Evolutionary conservation across 75 land plant genomes (phyloP).

Genomic region (Selaginella tamariscina): DNA sequence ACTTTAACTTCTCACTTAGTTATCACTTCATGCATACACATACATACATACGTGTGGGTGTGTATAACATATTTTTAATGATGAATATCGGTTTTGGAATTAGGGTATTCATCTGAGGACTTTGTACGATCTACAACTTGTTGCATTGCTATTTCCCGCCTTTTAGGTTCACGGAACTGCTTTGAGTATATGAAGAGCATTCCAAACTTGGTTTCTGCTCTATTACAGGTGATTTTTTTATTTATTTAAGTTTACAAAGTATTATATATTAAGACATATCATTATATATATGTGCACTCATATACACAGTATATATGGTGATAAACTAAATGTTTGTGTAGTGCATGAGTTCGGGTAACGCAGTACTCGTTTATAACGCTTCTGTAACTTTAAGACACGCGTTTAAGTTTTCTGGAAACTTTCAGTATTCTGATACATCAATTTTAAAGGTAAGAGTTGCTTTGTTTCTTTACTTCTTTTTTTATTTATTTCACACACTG

Average conservation of each 20-base stretch:
- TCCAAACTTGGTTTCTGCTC: conserved; percentile 22
- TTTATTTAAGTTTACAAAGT: neutral
- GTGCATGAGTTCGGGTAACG: conserved; percentile 32
- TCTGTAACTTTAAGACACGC: conserved; percentile 18
- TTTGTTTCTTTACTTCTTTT: neutral
- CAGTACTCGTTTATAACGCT: conserved; percentile 31
- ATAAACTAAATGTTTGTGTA: too few species aligned
- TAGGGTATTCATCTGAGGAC: conserved; percentile 20
- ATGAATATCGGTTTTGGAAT: conserved; percentile 1
- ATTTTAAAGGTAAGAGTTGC: neutral
- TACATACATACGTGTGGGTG: too few species aligned
- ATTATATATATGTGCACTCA: too few species aligned
- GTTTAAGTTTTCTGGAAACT: conserved; percentile 18
- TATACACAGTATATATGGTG: too few species aligned
- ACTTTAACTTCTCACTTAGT: too few species aligned
- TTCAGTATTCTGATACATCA: neutral
- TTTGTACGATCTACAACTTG: conserved; percentile 28
- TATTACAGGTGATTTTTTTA: conserved; percentile 18
- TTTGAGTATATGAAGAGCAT: conserved; percentile 33
- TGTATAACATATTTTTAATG: too few species aligned
- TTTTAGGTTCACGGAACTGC: conserved; percentile 30
- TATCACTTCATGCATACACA: too few species aligned
- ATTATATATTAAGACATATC: neutral
- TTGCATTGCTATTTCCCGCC: conserved; percentile 30
- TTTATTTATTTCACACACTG: too few species aligned